A percentile compares a stretch with the other conserved stretches of the same genome.
phyloP scores from a whole-genome alignment of 345 rosid genomes.

The Eucalyptus sideroxylon region DNA sequence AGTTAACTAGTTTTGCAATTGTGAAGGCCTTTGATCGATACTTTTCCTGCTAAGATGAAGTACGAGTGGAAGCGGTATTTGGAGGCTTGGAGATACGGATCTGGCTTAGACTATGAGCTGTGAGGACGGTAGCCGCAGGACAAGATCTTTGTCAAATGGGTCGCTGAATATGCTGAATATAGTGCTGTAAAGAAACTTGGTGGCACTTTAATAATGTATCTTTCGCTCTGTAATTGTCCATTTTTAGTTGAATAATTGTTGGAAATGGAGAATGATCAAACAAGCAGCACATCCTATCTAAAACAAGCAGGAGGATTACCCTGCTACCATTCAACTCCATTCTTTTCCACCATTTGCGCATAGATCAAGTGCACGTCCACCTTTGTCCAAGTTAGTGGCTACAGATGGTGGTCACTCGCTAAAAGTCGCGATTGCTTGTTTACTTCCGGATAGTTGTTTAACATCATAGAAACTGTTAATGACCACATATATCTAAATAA shows the following conservation, averaged over 20 bases:
- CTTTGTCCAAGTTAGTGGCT: background rate
- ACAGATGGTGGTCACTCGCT: background rate
- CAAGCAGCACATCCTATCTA: background rate
- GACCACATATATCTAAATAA: background rate
- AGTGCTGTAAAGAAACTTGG: background rate
- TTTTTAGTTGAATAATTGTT: background rate
- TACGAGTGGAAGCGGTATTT: slow-evolving; percentile 65
- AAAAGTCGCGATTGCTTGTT: background rate
- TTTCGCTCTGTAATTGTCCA: background rate
- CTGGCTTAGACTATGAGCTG: slow-evolving; percentile 74
- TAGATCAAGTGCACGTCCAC: background rate
- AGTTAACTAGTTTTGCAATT: background rate
- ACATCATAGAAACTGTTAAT: background rate
- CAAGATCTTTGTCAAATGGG: background rate
- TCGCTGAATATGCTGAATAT: background rate
- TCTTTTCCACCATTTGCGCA: background rate
- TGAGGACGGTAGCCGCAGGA: slow-evolving; percentile 4
- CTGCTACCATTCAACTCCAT: background rate
- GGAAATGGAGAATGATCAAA: background rate
- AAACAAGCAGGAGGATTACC: background rate
- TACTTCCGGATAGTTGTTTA: background rate
- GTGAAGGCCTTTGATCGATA: slow-evolving; percentile 40
- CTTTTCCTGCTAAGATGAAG: slow-evolving; percentile 38
- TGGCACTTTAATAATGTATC: background rate
- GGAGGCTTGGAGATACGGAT: slow-evolving; percentile 86